A percentile compares a stretch with the other conserved stretches of the same genome.
These are phyloP conservation scores for Pseudogymnoascus sp. DNA, from an alignment of 2,329 filamentous ascomycete genomes.

Conservation along the genomic window DNA sequence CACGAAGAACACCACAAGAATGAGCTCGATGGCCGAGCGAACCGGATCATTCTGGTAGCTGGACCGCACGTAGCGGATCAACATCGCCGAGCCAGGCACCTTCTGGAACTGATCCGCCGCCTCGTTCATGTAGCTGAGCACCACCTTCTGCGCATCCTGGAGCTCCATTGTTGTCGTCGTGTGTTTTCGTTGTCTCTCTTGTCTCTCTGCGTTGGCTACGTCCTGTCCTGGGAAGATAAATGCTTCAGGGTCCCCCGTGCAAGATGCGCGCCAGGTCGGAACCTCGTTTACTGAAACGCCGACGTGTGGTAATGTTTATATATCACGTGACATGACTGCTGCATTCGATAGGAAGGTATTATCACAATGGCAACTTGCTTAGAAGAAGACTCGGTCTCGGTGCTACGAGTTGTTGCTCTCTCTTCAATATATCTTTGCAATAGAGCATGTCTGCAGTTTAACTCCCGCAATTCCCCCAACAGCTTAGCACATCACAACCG, in stretches of 20 bases:
- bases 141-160: constrained; percentile 48
- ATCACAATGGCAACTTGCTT: not conserved
- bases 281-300: constrained; percentile 9
- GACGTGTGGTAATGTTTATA: not conserved
- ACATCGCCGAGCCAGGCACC: constrained; percentile 85
- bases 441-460: too few relatives aligned
- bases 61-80: constrained; percentile 90
- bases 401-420: too few relatives aligned
- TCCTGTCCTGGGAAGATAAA: not conserved
- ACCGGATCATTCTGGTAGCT: constrained; percentile 97
- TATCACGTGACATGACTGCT: not conserved
- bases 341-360: not conserved
- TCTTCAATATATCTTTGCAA: too few relatives aligned
- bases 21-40: constrained; percentile 83
- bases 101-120: constrained; percentile 67
- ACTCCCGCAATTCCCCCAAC: too few relatives aligned
- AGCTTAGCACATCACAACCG: too few relatives aligned
- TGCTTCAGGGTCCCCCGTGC: not conserved
- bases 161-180: constrained; percentile 45
- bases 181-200: too few relatives aligned
- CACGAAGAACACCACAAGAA: constrained; percentile 91
- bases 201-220: too few relatives aligned
- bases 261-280: constrained; percentile 1
- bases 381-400: too few relatives aligned
- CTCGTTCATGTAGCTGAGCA: constrained; percentile 44